Percentiles rank a stretch among this genome's conserved stretches.
Evolutionary conservation across 768 basidiomycete species (phyloP).

Genomic region (Omphalotus guepiniiformis): DNA sequence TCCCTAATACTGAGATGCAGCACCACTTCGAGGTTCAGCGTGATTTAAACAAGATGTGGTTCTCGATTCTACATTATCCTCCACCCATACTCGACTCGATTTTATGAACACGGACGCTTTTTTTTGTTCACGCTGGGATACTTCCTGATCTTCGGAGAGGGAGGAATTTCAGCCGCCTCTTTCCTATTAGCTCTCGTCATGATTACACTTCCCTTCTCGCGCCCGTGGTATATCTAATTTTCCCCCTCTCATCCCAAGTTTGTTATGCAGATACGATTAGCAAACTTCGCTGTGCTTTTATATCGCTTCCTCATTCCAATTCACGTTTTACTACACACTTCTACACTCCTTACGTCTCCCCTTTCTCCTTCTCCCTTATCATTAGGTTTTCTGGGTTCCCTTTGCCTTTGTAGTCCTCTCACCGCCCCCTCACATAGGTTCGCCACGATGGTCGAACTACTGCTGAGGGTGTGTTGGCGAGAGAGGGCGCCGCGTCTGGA

Average conservation of each 20-base stretch:
- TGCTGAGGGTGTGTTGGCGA: conserved; percentile 55
- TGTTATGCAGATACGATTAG: neutral
- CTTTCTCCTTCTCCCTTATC: conserved; percentile 20
- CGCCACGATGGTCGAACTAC: conserved; percentile 20
- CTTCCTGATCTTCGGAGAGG: conserved; percentile 11
- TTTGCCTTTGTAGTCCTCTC: conserved; percentile 60
- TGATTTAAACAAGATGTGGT: conserved; percentile 3
- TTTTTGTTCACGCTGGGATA: conserved; percentile 51
- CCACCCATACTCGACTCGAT: conserved; percentile 26
- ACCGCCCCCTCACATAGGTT: conserved; percentile 49
- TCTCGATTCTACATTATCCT: conserved; percentile 20
- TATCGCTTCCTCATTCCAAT: conserved; percentile 17
- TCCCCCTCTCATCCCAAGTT: neutral
- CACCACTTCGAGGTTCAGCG: neutral
- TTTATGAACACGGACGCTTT: conserved; percentile 70
- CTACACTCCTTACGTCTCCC: conserved; percentile 14
- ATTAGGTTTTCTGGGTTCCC: conserved; percentile 21
- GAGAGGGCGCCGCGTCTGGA: conserved; percentile 73
- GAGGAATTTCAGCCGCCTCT: conserved; percentile 25
- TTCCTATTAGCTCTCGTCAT: conserved; percentile 20
- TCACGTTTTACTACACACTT: conserved; percentile 11
- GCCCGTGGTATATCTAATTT: conserved; percentile 24
- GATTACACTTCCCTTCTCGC: conserved; percentile 23
- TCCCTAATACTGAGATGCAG: too few relatives aligned
- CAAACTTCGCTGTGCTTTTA: conserved; percentile 12